Base-by-base conservation (phyloP, 306 rosid genomes). In the Prinsepia uniflora region DNA sequence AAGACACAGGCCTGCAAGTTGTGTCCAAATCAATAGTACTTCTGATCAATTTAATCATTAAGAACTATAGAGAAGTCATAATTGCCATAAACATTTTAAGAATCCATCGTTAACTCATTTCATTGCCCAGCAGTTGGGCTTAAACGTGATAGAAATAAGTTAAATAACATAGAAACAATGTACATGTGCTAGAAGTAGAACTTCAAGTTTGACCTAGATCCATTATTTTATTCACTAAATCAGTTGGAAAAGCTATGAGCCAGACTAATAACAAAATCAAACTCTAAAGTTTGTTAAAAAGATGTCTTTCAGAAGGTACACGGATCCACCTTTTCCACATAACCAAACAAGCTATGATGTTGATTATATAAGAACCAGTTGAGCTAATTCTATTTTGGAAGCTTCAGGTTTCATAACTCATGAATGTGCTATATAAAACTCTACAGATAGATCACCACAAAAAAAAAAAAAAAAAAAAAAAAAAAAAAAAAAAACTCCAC, bases 261-360 rank as follows among this genome's bases (percentile, higher is more conserved):
- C 7, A 65, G 22, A 14, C 70, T 7, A 34, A 14, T 45, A 45
- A 15, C 8, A 47, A n/a, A 47, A 17, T 45, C 30, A 47, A 66
- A 66, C 30, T 4, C 39, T 0, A 24, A 24, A 47, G 58, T 48
- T 44, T 18, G 54, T 65, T 45, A 54, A 45, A 66, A 9, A 13
- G 48, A 22, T 48, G 22, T 44, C 57, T 24, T 66, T 34, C 24
- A 48, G 57, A 66, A 48, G 55, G 13, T 65, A 65, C 49, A 45
- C 18, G 0, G 1, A 24, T 0, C n/a, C 2, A 12, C 42, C 22
- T 46, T 22, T 24, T 22, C 61, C 36, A 56, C 61, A 56, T 19
- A 19, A 9, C 61, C 14, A 20, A 56, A 10, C 36, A 56, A 9
- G 13, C 39, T 19, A 8, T 46, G 15, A 48, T 1, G 15, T 15